Conservation (phyloP, 805 yeast species). For the Ascoidea tarda region DNA sequence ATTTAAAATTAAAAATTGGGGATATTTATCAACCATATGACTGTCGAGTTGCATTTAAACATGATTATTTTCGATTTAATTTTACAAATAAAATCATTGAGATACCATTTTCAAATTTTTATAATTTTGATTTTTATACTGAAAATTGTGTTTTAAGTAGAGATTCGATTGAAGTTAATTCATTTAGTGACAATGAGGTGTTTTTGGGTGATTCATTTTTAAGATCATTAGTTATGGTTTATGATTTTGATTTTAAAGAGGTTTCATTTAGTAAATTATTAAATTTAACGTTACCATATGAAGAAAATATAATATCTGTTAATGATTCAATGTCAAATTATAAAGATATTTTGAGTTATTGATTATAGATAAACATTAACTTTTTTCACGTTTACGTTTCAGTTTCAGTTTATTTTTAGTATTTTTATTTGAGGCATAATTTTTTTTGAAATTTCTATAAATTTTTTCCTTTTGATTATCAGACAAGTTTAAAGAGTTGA, state of each 20-base stretch:
- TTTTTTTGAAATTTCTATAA: constrained; percentile 12
- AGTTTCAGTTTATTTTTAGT: too few relatives aligned
- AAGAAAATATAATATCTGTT: not conserved
- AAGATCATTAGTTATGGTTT: not conserved
- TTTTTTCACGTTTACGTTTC: too few relatives aligned
- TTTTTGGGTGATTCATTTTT: not conserved
- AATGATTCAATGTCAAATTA: too few relatives aligned
- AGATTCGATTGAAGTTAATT: not conserved
- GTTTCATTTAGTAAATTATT: not conserved
- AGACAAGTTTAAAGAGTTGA: too few relatives aligned
- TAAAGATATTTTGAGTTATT: too few relatives aligned
- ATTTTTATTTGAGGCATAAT: constrained; percentile 1
- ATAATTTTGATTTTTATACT: not conserved
- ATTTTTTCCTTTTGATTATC: not conserved
- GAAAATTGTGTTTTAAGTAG: not conserved
- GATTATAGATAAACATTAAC: too few relatives aligned
- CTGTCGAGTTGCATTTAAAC: not conserved
- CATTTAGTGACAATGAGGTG: not conserved
- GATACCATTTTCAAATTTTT: not conserved
- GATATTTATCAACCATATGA: not conserved
- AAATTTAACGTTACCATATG: not conserved
- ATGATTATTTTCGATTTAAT: not conserved
- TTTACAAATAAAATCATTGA: too few relatives aligned
- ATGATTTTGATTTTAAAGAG: not conserved
- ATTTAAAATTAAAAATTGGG: not conserved